These are phyloP conservation scores for Dothistroma septosporum DNA, from an alignment of 2,329 filamentous ascomycete species.

Conservation along the genomic window DNA sequence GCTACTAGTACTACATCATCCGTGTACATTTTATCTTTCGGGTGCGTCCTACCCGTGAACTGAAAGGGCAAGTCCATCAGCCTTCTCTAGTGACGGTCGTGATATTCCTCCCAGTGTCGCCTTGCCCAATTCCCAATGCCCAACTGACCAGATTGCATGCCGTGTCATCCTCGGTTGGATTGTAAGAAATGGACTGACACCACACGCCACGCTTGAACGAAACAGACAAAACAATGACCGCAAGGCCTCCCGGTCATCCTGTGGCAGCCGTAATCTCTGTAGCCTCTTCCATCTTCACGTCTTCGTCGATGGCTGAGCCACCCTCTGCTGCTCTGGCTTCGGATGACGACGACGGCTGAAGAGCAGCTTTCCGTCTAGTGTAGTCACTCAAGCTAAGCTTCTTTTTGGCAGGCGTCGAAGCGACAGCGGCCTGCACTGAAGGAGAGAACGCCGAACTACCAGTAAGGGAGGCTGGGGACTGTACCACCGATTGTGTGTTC, in stretches of 20 bases:
- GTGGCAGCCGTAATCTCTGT: conserved; percentile 9
- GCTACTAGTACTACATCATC: not conserved
- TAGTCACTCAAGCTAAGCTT: conserved; percentile 52
- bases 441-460: conserved; percentile 32
- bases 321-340: conserved; percentile 25
- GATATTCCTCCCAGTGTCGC: not conserved
- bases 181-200: conserved; percentile 17
- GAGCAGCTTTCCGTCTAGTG: conserved; percentile 40
- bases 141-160: not conserved
- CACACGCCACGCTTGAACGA: conserved; percentile 19
- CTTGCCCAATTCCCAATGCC: not conserved
- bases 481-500: conserved; percentile 15
- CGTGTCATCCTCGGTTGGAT: conserved; percentile 1
- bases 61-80: not conserved
- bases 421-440: conserved; percentile 40
- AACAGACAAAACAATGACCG: conserved; percentile 7
- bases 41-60: not conserved
- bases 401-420: conserved; percentile 43
- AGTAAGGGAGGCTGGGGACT: conserved; percentile 26
- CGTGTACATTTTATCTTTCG: not conserved
- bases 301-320: conserved; percentile 26
- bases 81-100: conserved; percentile 1
- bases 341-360: conserved; percentile 26
- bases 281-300: conserved; percentile 30
- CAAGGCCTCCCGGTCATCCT: conserved; percentile 8